Evolutionary conservation across 331 rosid species (phyloP).

Genomic region (Malus hybrid): DNA sequence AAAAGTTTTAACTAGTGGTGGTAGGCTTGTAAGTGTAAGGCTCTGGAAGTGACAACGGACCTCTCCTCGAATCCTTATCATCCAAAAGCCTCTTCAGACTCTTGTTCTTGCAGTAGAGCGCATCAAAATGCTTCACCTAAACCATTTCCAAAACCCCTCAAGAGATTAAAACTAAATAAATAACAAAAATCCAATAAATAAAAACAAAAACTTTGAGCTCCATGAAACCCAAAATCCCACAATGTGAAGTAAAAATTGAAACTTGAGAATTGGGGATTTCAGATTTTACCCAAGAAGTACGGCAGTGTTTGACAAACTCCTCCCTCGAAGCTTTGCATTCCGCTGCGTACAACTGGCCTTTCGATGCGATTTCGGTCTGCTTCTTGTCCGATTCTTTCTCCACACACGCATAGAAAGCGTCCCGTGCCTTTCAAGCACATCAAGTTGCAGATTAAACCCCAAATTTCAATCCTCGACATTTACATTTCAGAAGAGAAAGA

Average conservation of each 20-base stretch:
- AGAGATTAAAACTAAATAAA: background rate
- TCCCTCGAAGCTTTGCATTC: conserved; percentile 61
- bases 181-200: background rate
- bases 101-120: conserved; percentile 64
- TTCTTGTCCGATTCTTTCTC: conserved; percentile 64
- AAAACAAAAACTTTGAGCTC: background rate
- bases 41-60: conserved; percentile 83
- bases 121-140: conserved; percentile 91
- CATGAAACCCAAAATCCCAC: background rate
- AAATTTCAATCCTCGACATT: background rate
- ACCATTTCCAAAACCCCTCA: background rate
- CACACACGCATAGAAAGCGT: conserved; percentile 74
- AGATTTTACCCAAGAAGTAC: conserved; percentile 76
- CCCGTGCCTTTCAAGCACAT: conserved; percentile 60
- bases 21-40: conserved; percentile 72
- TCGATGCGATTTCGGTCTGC: conserved; percentile 80
- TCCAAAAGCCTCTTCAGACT: conserved; percentile 82
- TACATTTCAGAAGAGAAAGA: too few relatives aligned
- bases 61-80: conserved; percentile 80
- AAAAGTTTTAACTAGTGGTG: conserved; percentile 14
- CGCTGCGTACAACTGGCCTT: conserved; percentile 67
- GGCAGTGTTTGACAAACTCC: conserved; percentile 60
- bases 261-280: background rate
- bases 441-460: background rate
- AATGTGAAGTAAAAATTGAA: background rate